Base-by-base conservation (phyloP, 1,139 yeast genomes). In the Yamadazyma conglobata region DNA sequence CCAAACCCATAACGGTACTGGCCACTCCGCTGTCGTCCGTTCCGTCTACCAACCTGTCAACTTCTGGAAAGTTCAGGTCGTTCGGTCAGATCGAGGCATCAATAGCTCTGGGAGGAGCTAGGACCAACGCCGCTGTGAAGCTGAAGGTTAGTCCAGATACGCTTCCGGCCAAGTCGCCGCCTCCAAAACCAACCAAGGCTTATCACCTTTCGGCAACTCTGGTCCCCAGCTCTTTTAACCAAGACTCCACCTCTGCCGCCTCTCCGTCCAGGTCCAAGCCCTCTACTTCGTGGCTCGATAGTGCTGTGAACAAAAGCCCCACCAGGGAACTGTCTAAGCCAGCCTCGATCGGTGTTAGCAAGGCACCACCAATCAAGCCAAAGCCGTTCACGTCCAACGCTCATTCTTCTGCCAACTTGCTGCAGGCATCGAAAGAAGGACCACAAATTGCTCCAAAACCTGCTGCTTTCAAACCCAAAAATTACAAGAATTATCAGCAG, bases 251-350 rank as follows among this genome's bases (percentile, higher is more conserved):
- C 19, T 19, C 27, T 3, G 20, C 33, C 5, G 32, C 30, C 2
- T 37, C 39, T 2, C 41, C 39, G 6, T 14, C 21, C 10, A 19
- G 39, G 15, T 37, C 32, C 4, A 29, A 18, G 27, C 28, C 10
- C 10, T 14, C 32, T 3, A 28, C 30, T 10, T 26, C 30, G 6
- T 37, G 48, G 48, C 24, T 44, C 12, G 42, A 43, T 17, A 44
- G 48, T 33, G 44, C 40, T 8, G 45, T 39, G n/a, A 35, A 21
- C 7, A 29, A 31, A 24, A 25, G 28, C 29, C 42, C n/a, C 38
- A 39, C n/a, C 5, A 26, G 27, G 10, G 27, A 23, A 10, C 15
- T 9, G 22, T 6, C 9, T 5, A 15, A 14, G 14, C n/a, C n/a
- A n/a, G n/a, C n/a, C n/a, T n/a, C n/a, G n/a, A n/a, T n/a, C n/a